phyloP scores from a whole-genome alignment of 2,329 filamentous ascomycete species.

The Exophiala sideris region DNA sequence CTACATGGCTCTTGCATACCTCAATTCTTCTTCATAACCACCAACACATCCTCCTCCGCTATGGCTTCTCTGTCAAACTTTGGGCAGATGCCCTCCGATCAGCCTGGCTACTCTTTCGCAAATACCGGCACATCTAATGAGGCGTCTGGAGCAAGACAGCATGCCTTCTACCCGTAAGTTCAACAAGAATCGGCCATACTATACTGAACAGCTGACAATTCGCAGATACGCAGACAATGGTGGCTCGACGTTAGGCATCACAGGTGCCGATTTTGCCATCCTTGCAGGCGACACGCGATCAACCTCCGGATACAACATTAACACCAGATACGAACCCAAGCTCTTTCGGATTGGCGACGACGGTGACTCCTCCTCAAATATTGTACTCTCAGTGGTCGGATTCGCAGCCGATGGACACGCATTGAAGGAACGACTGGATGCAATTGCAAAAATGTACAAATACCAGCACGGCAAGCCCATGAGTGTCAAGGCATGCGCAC shows the following conservation, averaged over 20 bases:
- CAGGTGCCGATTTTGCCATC: conserved; percentile 90
- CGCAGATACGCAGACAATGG: conserved; percentile 88
- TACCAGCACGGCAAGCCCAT: conserved; percentile 98
- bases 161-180: conserved; percentile 87
- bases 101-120: conserved; percentile 60
- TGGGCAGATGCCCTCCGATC: conserved; percentile 49
- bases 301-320: conserved; percentile 97
- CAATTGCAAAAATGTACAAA: conserved; percentile 97
- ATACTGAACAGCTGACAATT: neutral
- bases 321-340: conserved; percentile 91
- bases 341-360: conserved; percentile 96
- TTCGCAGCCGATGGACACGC: conserved; percentile 94
- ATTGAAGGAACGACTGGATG: conserved; percentile 87
- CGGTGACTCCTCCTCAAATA: conserved; percentile 70
- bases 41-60: conserved; percentile 12
- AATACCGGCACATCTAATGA: conserved; percentile 45
- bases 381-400: conserved; percentile 89
- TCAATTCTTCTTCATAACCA: neutral
- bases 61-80: conserved; percentile 56
- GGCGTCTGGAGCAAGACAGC: conserved; percentile 58
- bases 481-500: conserved; percentile 88
- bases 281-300: conserved; percentile 95
- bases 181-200: neutral
- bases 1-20: conserved; percentile 4
- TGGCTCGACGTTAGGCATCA: conserved; percentile 91